Evolutionary conservation across 371 early-diverging fungal genomes (phyloP).

Genomic region (Dentiscutata heterogama): DNA sequence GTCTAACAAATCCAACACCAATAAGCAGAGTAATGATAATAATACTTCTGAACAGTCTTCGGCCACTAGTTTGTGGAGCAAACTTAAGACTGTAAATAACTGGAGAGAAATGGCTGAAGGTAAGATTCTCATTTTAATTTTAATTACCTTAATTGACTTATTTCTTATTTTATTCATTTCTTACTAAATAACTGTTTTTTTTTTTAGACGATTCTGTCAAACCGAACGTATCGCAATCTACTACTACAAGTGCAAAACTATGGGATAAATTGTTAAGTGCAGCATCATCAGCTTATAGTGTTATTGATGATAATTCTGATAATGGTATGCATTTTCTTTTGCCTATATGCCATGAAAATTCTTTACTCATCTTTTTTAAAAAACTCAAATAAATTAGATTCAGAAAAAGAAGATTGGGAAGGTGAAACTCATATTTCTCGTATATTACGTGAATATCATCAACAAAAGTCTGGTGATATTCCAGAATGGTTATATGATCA

Average conservation of each 20-base stretch:
- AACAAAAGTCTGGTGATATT: slow-evolving; percentile 55
- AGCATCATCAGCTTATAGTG: neutral
- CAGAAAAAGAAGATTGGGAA: slow-evolving; percentile 68
- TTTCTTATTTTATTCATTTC: no score
- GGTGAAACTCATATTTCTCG: slow-evolving; percentile 68
- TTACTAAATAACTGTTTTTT: no score
- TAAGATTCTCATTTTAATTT: neutral
- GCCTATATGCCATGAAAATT: no score
- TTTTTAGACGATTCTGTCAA: no score
- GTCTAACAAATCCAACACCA: neutral
- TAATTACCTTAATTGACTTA: no score
- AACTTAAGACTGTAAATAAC: slow-evolving; percentile 32
- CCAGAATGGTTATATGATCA: slow-evolving; percentile 45
- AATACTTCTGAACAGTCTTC: neutral
- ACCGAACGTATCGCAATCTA: neutral
- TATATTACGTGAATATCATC: slow-evolving; percentile 61
- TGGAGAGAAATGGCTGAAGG: slow-evolving; percentile 38
- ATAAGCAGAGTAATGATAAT: neutral
- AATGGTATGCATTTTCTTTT: slow-evolving; percentile 13
- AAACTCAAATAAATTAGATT: slow-evolving; percentile 53
- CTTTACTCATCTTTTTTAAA: no score
- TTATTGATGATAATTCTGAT: slow-evolving; percentile 11
- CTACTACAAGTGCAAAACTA: neutral
- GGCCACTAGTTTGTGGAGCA: slow-evolving; percentile 24
- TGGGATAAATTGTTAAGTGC: slow-evolving; percentile 41